Conservation (phyloP, 805 yeast species). For the Lipomyces japonicus region DNA sequence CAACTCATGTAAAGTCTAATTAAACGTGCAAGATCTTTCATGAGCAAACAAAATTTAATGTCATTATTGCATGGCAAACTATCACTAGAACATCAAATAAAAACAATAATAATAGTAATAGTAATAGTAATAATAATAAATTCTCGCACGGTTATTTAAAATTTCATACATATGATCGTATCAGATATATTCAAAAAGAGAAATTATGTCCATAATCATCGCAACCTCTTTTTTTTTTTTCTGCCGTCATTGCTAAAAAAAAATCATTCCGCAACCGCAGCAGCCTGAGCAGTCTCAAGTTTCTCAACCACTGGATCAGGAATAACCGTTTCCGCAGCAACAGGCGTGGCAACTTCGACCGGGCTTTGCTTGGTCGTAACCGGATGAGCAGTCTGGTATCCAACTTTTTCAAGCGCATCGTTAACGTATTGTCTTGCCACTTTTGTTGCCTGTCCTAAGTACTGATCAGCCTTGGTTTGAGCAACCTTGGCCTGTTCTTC, state of each 20-base stretch:
- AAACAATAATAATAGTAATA: too few species aligned
- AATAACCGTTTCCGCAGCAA: conserved; percentile 3
- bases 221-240: neutral
- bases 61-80: too few species aligned
- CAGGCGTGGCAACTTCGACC: conserved; percentile 4
- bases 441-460: conserved; percentile 10
- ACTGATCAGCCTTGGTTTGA: conserved; percentile 10
- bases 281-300: neutral
- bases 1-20: neutral
- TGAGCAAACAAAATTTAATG: too few species aligned
- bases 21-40: too few species aligned
- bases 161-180: neutral
- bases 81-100: too few species aligned
- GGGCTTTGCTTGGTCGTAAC: conserved; percentile 17
- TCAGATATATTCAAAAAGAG: neutral
- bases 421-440: conserved; percentile 7
- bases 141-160: too few species aligned
- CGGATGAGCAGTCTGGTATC: conserved; percentile 26
- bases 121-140: too few species aligned
- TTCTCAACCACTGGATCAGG: neutral
- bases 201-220: neutral
- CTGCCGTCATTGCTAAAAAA: neutral
- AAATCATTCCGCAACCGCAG: neutral
- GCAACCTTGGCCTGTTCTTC: conserved; percentile 29
- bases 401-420: conserved; percentile 23